These are phyloP conservation scores for Lachnellula suecica DNA, from an alignment of 2,329 filamentous ascomycete species.

Conservation along the genomic window DNA sequence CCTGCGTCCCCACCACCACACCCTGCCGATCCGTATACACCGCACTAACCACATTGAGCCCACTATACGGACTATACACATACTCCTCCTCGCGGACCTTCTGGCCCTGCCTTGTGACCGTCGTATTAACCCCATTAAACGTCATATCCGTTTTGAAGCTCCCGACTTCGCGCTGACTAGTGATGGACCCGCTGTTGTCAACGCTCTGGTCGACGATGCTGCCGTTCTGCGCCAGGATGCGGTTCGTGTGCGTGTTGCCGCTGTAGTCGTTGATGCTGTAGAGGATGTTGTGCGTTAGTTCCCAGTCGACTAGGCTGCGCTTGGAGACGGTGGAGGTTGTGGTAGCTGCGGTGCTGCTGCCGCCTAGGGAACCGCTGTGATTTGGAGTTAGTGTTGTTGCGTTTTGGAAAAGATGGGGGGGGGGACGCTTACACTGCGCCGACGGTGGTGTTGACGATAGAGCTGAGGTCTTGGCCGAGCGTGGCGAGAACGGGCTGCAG, in stretches of 20 bases:
- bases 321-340: slow-evolving; percentile 25
- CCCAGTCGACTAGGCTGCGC: slow-evolving; percentile 38
- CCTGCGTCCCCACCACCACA: slow-evolving; percentile 48
- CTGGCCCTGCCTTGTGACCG: slow-evolving; percentile 42
- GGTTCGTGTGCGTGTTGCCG: slow-evolving; percentile 55
- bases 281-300: slow-evolving; percentile 56
- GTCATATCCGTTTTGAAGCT: slow-evolving; percentile 51
- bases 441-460: slow-evolving; percentile 45
- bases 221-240: slow-evolving; percentile 54
- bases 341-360: slow-evolving; percentile 3
- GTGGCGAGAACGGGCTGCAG: slow-evolving; percentile 59
- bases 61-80: slow-evolving; percentile 49
- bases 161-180: slow-evolving; percentile 43
- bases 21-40: slow-evolving; percentile 49
- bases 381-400: no score
- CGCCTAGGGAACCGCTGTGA: not conserved
- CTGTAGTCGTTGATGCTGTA: slow-evolving; percentile 61
- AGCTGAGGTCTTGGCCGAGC: slow-evolving; percentile 47
- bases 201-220: slow-evolving; percentile 52
- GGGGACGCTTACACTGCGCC: no score
- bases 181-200: slow-evolving; percentile 52
- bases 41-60: slow-evolving; percentile 44
- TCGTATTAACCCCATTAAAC: slow-evolving; percentile 53
- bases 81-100: slow-evolving; percentile 52
- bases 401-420: no score